phyloP scores from a whole-genome alignment of 2,329 filamentous ascomycete genomes.

The Diaporthe aspalathi region DNA sequence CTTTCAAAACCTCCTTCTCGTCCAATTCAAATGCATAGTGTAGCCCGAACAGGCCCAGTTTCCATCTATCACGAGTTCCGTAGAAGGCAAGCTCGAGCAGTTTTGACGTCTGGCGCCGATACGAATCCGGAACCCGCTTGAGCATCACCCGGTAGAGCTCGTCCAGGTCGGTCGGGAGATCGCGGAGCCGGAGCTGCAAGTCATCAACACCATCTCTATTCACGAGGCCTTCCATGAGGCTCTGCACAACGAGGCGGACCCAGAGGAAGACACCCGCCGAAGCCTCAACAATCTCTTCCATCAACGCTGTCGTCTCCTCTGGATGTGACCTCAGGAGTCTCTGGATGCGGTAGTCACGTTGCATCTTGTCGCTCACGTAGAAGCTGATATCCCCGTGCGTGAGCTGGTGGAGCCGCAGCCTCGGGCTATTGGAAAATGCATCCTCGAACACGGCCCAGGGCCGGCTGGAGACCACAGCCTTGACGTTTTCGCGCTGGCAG shows the following conservation, averaged over 20 bases:
- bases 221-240: background rate
- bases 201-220: background rate
- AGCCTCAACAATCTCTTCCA: slow-evolving; percentile 17
- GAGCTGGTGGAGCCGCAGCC: background rate
- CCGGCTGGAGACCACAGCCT: background rate
- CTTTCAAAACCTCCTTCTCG: background rate
- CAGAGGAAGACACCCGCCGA: slow-evolving; percentile 8
- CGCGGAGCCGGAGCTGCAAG: background rate
- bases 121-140: background rate
- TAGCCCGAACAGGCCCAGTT: slow-evolving; percentile 1
- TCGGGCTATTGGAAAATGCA: background rate
- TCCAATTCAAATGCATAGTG: background rate
- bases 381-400: slow-evolving; percentile 10
- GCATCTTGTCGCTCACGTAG: slow-evolving; percentile 2
- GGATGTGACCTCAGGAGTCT: background rate
- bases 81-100: slow-evolving; percentile 2
- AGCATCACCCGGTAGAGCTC: slow-evolving; percentile 9
- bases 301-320: background rate
- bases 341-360: background rate
- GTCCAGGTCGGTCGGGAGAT: slow-evolving; percentile 10
- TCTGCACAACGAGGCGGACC: slow-evolving; percentile 8
- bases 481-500: slow-evolving; percentile 2
- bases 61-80: slow-evolving; percentile 13
- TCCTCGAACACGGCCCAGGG: slow-evolving; percentile 7
- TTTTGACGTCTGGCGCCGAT: slow-evolving; percentile 1